Conservation (phyloP, 2,329 filamentous ascomycete genomes). For the Aspergillus hiratsukae region DNA sequence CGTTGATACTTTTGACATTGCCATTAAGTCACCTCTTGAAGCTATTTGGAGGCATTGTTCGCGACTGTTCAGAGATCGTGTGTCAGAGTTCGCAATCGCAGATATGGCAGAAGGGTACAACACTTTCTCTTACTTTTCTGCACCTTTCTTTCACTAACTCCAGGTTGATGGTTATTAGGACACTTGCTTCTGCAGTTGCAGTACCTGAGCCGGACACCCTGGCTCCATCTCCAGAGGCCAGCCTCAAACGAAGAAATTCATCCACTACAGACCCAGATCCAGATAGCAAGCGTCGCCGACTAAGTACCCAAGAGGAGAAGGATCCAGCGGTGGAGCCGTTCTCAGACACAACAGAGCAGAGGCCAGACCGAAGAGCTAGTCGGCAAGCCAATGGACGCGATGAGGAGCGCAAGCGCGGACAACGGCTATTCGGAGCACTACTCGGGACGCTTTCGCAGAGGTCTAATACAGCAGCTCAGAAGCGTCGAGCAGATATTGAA, state of each 20-base stretch:
- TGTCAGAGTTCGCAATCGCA: neutral
- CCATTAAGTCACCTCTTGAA: neutral
- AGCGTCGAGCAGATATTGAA: constrained; percentile 74
- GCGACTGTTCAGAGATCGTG: neutral
- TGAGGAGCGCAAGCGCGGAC: constrained; percentile 80
- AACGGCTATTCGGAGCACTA: constrained; percentile 79
- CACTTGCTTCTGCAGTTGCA: constrained; percentile 52
- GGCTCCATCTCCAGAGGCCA: constrained; percentile 27
- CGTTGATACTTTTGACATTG: neutral
- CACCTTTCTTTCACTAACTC: constrained; percentile 1
- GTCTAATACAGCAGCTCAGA: constrained; percentile 58
- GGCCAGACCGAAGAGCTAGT: constrained; percentile 14
- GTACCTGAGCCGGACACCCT: constrained; percentile 42
- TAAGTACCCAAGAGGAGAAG: constrained; percentile 35
- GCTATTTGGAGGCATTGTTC: neutral
- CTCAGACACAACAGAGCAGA: constrained; percentile 15
- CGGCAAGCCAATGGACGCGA: constrained; percentile 42
- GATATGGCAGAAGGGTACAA: constrained; percentile 25
- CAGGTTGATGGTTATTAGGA: constrained; percentile 11
- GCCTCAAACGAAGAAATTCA: constrained; percentile 52
- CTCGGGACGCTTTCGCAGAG: constrained; percentile 74
- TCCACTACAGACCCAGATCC: constrained; percentile 46
- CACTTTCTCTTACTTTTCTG: neutral
- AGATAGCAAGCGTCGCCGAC: constrained; percentile 49
- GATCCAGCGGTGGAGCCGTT: constrained; percentile 20